phyloP scores from a whole-genome alignment of 2,329 filamentous ascomycete species.

The Apiospora pterosperma region DNA sequence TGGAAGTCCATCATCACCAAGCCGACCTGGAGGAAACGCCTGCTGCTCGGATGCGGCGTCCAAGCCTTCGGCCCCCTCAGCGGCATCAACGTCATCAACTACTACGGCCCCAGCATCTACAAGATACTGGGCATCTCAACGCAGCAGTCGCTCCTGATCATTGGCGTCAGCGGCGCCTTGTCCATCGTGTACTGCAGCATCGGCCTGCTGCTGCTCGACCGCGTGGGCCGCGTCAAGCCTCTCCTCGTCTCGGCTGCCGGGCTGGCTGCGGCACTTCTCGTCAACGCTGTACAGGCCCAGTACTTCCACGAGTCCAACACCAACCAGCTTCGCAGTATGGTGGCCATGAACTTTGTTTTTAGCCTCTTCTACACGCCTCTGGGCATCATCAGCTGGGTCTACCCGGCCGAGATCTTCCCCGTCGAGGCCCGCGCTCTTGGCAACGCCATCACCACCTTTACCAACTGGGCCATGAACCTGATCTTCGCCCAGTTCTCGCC shows the following conservation, averaged over 20 bases:
- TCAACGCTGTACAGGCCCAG: not conserved
- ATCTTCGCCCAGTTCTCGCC: not conserved
- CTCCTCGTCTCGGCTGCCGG: slow-evolving; percentile 37
- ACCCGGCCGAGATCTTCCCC: not conserved
- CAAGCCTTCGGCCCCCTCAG: slow-evolving; percentile 46
- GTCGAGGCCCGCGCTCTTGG: not conserved
- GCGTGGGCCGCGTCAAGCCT: slow-evolving; percentile 43
- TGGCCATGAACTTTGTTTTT: not conserved
- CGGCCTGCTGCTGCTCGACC: slow-evolving; percentile 42
- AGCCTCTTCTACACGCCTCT: not conserved
- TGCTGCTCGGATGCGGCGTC: slow-evolving; percentile 43
- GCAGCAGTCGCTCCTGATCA: slow-evolving; percentile 44
- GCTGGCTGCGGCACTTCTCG: slow-evolving; percentile 19
- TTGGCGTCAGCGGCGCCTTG: slow-evolving; percentile 47
- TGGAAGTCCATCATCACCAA: slow-evolving; percentile 40
- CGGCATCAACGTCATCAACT: slow-evolving; percentile 44
- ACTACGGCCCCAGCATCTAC: slow-evolving; percentile 41
- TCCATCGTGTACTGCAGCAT: slow-evolving; percentile 45
- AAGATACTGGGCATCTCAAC: slow-evolving; percentile 38
- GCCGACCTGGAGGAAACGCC: slow-evolving; percentile 39
- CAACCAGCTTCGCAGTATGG: not conserved
- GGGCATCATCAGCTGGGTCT: not conserved
- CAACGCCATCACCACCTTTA: not conserved
- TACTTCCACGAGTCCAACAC: not conserved
- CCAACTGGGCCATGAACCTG: not conserved